Percentiles rank a stretch among this genome's conserved stretches.
These are phyloP conservation scores for Fusarium sp. DNA, from an alignment of 2,329 filamentous ascomycete genomes.

Conservation along the genomic window DNA sequence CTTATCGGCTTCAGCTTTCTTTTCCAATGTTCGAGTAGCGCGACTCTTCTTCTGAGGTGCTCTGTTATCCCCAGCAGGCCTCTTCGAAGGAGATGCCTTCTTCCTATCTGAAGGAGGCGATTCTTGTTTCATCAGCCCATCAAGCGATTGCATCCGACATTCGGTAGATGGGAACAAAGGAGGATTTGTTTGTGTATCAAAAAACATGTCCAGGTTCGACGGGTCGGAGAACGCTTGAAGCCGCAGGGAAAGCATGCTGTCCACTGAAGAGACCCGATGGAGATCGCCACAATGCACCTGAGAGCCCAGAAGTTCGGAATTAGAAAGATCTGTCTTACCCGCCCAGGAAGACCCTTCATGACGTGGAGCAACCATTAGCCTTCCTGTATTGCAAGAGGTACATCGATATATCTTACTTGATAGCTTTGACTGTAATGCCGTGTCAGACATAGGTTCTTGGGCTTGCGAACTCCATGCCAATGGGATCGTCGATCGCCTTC, in stretches of 20 bases:
- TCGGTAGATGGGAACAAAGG: not conserved
- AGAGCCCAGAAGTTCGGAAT: not conserved
- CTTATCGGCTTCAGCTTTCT: not conserved
- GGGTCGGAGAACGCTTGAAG: conserved; percentile 1
- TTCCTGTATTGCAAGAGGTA: not conserved
- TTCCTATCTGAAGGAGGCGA: not conserved
- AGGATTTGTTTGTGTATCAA: conserved; percentile 1
- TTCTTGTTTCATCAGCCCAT: not conserved
- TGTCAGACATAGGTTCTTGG: not conserved
- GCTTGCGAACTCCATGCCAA: not conserved
- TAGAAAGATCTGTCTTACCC: not conserved
- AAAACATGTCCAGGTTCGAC: not conserved
- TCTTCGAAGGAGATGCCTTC: not conserved
- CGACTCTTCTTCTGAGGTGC: conserved; percentile 9
- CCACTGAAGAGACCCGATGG: not conserved
- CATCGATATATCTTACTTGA: conserved; percentile 5
- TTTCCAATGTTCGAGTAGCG: not conserved
- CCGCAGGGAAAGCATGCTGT: not conserved
- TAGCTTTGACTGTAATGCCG: conserved; percentile 1
- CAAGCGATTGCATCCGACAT: not conserved
- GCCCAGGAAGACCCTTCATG: not conserved
- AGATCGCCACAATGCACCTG: conserved; percentile 2
- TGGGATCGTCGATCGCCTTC: conserved; percentile 2
- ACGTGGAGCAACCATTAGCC: conserved; percentile 6
- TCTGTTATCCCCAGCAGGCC: not conserved